phyloP scores from a whole-genome alignment of 306 rosid genomes.

The Malus domestica region DNA sequence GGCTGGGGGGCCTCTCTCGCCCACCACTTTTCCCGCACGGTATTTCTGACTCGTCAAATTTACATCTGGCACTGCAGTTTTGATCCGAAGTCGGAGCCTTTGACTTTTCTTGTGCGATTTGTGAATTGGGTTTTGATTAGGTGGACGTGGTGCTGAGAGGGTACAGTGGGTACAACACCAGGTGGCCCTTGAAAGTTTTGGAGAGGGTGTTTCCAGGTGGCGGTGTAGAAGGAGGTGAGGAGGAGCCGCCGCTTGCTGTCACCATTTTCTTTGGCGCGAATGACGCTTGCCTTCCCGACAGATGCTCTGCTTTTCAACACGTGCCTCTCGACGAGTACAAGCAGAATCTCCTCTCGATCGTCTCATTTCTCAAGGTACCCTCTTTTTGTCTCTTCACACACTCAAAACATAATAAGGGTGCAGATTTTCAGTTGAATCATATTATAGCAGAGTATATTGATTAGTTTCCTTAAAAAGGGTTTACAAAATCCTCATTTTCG shows the following conservation, averaged over 20 bases:
- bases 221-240: constrained; percentile 14
- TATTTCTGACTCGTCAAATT: constrained; percentile 1
- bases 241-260: constrained; percentile 39
- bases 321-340: constrained; percentile 67
- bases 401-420: neutral
- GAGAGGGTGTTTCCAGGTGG: constrained; percentile 47
- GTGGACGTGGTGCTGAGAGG: constrained; percentile 79
- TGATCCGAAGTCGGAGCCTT: neutral
- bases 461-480: neutral
- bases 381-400: neutral
- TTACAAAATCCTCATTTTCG: neutral
- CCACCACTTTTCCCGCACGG: constrained; percentile 68
- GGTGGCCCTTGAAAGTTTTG: constrained; percentile 73
- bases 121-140: constrained; percentile 15
- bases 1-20: constrained; percentile 95
- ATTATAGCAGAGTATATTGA: neutral
- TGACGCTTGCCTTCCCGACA: constrained; percentile 67
- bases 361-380: constrained; percentile 68
- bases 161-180: constrained; percentile 78
- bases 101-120: neutral
- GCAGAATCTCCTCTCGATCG: constrained; percentile 50
- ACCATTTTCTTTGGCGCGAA: constrained; percentile 90
- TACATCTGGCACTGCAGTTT: too few relatives aligned
- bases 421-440: neutral
- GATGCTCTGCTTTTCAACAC: constrained; percentile 65